Base-by-base conservation (phyloP, 345 rosid species). In the Camelina neglecta region DNA sequence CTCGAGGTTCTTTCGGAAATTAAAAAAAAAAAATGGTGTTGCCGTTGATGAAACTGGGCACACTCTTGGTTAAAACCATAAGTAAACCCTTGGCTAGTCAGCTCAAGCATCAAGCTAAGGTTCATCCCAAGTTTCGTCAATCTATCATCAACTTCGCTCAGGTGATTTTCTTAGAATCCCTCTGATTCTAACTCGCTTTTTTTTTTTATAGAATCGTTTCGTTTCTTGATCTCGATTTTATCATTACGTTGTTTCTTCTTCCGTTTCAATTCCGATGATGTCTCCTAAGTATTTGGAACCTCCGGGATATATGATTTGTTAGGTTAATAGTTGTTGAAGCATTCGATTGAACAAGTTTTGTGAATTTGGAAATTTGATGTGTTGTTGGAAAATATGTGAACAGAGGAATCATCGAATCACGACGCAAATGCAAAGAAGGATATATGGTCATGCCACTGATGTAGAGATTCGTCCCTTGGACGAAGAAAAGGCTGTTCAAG, bases 401-500 rank as follows among this genome's bases (percentile, higher is more conserved):
- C 67, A 92, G 98, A 81, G 89, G 36, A 95, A 92, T 72, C 98
- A 92, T 68, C 84, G 87, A 72, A 48, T 87, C 56, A 83, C 97
- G 35, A 95, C 98, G 29, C 83, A 80, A 75, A 86, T 84, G 81
- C 99, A 95, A 84, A 86, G 98, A 78, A 54, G 93, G 35, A 73
- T 89, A 57, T 84, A 92, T 79, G 64, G 94, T 23, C 99, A 92
- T 68, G 90, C 94, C 4, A 95, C 90, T 21, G 86, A 89, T 78
- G 96, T 81, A 36, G 98, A 85, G 84, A 92, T 95, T 31, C 91
- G 94, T 39, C 99, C 98, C 67, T 70, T 95, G 83, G 79, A 95
- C 63, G 97, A 95, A 62, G 91, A 90, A 81, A 95, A 88, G 78
- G 99, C 99, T 69, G 94, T 95, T 58, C 98, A 92, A 85, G 97